Base-by-base conservation (phyloP, 2,329 filamentous ascomycete species). In the Gnomoniopsis sp. region DNA sequence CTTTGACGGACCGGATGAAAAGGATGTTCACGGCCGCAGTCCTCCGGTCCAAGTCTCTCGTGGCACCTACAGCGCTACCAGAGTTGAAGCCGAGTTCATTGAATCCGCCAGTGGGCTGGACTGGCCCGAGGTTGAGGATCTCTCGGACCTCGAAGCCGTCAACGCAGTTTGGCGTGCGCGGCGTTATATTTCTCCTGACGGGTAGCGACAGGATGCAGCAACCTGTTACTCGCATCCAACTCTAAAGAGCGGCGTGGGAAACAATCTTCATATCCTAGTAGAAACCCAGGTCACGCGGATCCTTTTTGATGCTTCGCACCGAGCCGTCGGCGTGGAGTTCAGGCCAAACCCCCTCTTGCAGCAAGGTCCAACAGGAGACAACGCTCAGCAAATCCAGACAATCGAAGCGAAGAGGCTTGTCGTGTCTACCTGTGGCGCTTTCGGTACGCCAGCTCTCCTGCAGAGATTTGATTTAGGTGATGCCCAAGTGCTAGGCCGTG, bases 201-300 rank as follows among this genome's bases (percentile, higher is more conserved):
- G 74, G 68, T 58, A 71, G 73, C 62, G 79, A 10, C 64, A 67
- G 23, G 70, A 72, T 53, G 59, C 68, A 1, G 70, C 70, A 0
- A 64, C 67, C 36, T 55, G 58, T 1, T 65, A 76, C 10, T 68
- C 77, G 19, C 74, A 79, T 57, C 77, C 78, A 26, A 74, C 77
- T 44, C 68, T 84, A 0, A 71, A 79, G 55, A 72, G 74, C 57
- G 38, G 38, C 38, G 38, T 15, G 38, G 66, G 76, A 4, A 76
- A 78, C 0, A 83, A 84, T 53, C 73, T 87, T 1, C 79, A 85
- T 55, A 75, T 86, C 8, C 70, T 86, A 2, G 73, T 79, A 1
- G 75, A 85, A 61, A 74, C 77, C 12, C 78, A 81, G 63, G 80
- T 84, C 3, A 69, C 75, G 2, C 75, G 76, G 3, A 72, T 83